phyloP scores from a whole-genome alignment of 2,329 filamentous ascomycete species.

The Penicillium oxalicum region DNA sequence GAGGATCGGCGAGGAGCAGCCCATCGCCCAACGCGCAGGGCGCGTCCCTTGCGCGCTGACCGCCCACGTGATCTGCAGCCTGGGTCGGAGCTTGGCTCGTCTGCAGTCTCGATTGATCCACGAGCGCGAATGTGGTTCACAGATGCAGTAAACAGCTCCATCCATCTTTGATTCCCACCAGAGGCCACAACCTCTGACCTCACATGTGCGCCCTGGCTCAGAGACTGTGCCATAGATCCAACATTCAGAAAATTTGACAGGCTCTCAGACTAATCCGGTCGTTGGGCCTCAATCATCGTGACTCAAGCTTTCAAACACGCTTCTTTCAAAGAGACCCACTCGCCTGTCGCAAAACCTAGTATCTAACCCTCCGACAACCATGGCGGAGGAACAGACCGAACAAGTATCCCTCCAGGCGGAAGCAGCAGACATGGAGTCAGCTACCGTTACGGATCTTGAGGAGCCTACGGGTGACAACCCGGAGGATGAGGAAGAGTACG shows the following conservation, averaged over 20 bases:
- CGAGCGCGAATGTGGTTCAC: constrained; percentile 6
- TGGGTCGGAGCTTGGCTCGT: constrained; percentile 3
- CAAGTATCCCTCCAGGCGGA: constrained; percentile 49
- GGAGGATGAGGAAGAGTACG: constrained; percentile 53
- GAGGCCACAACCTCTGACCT: background rate
- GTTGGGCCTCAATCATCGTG: no score
- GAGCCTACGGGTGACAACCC: constrained; percentile 50
- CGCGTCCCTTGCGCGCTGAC: constrained; percentile 29
- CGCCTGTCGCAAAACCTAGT: background rate
- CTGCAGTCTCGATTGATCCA: constrained; percentile 19
- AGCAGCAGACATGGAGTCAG: constrained; percentile 37
- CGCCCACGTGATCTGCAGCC: constrained; percentile 26
- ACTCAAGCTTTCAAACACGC: background rate
- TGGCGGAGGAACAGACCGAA: constrained; percentile 51
- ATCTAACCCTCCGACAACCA: constrained; percentile 21
- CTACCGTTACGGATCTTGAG: constrained; percentile 42
- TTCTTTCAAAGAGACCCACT: background rate
- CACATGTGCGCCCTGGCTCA: no score
- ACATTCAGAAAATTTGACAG: no score
- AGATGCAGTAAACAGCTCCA: constrained; percentile 1
- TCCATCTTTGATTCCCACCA: background rate
- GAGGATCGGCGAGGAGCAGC: constrained; percentile 14
- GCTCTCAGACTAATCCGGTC: no score
- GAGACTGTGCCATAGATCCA: no score
- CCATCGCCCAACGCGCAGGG: constrained; percentile 21